These are phyloP conservation scores for Danielia reshetovae DNA, from an alignment of 805 yeast genomes.

Conservation along the genomic window DNA sequence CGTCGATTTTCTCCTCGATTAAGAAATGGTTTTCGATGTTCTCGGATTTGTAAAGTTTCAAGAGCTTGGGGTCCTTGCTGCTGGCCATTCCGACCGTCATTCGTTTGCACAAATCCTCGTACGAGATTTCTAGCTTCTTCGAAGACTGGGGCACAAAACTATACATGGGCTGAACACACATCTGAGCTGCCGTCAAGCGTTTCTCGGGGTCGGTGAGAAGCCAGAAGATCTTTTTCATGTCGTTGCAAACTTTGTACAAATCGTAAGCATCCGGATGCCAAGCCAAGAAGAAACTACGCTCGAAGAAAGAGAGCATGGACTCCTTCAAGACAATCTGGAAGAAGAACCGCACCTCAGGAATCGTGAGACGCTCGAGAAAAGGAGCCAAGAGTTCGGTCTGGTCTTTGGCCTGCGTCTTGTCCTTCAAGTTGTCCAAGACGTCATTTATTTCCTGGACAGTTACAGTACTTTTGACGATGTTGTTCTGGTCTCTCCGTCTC, in stretches of 20 bases:
- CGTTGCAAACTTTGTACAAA: constrained; percentile 61
- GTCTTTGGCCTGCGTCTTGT: constrained; percentile 24
- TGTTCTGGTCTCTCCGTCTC: constrained; percentile 49
- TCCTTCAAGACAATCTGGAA: constrained; percentile 61
- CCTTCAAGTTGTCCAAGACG: constrained; percentile 25
- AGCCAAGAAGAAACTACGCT: constrained; percentile 47
- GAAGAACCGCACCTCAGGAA: constrained; percentile 64
- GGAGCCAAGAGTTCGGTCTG: constrained; percentile 45
- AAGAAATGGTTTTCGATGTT: constrained; percentile 39
- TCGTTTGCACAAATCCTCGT: constrained; percentile 46
- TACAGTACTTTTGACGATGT: constrained; percentile 16
- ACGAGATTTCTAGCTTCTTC: constrained; percentile 47
- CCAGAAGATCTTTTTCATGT: constrained; percentile 54
- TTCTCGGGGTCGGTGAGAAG: constrained; percentile 47
- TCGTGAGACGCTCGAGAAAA: constrained; percentile 51
- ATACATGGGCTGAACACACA: constrained; percentile 40
- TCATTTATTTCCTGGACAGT: constrained; percentile 30
- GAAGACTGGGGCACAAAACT: constrained; percentile 81
- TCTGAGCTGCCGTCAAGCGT: constrained; percentile 39
- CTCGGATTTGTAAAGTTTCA: constrained; percentile 12
- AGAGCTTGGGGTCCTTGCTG: constrained; percentile 14
- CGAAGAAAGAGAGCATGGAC: constrained; percentile 59
- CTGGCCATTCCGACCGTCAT: constrained; percentile 33
- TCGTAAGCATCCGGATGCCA: constrained; percentile 82
- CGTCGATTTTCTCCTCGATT: constrained; percentile 91